Evolutionary conservation across 2,329 filamentous ascomycete species (phyloP), one percentile per base, ranked within the genome.

Genomic region (Paraphaeosphaeria minitans): DNA sequence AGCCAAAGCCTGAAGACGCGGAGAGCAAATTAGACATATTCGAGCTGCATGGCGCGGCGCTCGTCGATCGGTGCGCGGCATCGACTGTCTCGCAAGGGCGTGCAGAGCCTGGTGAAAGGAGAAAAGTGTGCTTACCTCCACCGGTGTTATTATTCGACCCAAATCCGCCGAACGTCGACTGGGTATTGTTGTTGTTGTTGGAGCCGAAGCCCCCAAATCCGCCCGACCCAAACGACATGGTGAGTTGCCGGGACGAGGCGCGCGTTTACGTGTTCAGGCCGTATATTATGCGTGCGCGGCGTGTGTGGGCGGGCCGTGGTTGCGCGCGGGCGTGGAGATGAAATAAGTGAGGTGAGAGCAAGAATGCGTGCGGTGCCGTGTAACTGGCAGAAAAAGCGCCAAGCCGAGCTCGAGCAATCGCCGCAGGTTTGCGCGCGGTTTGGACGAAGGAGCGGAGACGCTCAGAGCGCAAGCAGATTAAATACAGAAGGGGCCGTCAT

Each of bases 171-270:
- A 31, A 31, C 29, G 29, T 31, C 29, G 29, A 31, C 29, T 31
- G 29, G 55, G 60, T 67, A n/a, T n/a, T n/a, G 60, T 74, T 80
- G 59, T 60, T 79, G 55, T 60, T 67, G 60, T 74, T 80, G 58
- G 60, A 65, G 24, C 73, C 77, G 68, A 82, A 82, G 68, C 80
- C 80, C 65, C 70, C 72, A 56, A 74, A 75, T 56, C 69, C 72
- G 60, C 78, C 66, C 66, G 76, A 88, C 46, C 85, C 86, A 66
- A 90, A 90, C 57, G 73, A 74, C 73, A 76, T 75, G 48, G 58
- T 74, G 63, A 47, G 35, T 39, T 64, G 68, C 61, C 66, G 67
- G 59, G 62, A 60, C 59, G 60, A 57, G 60, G 64, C 62, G 69
- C 70, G 70, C 62, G 64, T 39, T 13, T 66, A 33, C 29, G 27